phyloP scores from a whole-genome alignment of 495 filamentous ascomycete genomes.

The Achaetomiella virescens region DNA sequence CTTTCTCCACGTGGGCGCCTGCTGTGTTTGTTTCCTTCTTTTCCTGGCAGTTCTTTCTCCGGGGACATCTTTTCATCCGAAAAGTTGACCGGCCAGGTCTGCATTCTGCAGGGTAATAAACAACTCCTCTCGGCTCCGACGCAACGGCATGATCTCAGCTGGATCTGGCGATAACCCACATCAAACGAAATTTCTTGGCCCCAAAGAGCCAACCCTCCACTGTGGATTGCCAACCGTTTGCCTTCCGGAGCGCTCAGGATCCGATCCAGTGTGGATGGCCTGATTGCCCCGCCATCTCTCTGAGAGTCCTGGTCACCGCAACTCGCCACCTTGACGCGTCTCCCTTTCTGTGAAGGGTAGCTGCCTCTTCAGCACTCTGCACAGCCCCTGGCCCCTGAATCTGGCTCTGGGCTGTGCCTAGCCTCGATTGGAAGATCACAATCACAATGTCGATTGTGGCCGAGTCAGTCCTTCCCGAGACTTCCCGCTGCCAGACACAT shows the following conservation, averaged over 20 bases:
- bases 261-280: constrained; percentile 23
- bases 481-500: neutral
- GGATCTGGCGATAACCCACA: constrained; percentile 20
- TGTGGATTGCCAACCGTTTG: constrained; percentile 7
- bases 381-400: neutral
- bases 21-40: neutral
- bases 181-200: constrained; percentile 11
- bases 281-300: constrained; percentile 16
- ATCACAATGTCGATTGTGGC: constrained; percentile 57
- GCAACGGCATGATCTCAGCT: constrained; percentile 13
- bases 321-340: constrained; percentile 30
- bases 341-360: neutral
- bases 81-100: neutral
- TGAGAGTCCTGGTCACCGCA: constrained; percentile 4
- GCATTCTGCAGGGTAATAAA: neutral
- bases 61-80: neutral
- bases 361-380: neutral
- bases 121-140: neutral
- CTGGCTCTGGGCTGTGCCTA: constrained; percentile 10
- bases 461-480: constrained; percentile 48
- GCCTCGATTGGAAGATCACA: constrained; percentile 16
- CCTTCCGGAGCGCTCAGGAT: constrained; percentile 20
- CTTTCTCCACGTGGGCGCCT: neutral
- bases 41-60: neutral
- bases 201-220: constrained; percentile 5